phyloP scores from a whole-genome alignment of 352 stramenopile species.

The Elongisporangium anandrum region DNA sequence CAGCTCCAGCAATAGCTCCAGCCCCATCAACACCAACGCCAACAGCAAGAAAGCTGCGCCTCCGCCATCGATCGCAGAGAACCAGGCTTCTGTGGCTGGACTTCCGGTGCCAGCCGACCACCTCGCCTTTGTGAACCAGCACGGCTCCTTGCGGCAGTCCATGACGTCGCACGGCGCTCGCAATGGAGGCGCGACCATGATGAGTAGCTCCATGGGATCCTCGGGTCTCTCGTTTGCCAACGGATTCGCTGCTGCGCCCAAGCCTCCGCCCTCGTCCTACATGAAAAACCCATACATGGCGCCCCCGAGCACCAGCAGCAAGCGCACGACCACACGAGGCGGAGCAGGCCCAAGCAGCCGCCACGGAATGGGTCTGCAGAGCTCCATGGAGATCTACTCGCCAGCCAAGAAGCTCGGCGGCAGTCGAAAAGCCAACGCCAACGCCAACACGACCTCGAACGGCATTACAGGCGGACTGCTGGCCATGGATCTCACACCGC shows the following conservation, averaged over 20 bases:
- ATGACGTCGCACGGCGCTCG: conserved; percentile 58
- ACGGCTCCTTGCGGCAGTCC: conserved; percentile 28
- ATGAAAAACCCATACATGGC: conserved; percentile 36
- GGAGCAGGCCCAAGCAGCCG: conserved; percentile 4
- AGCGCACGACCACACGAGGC: conserved; percentile 16
- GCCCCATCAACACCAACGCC: conserved; percentile 12
- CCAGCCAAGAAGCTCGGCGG: conserved; percentile 29
- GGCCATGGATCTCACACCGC: conserved; percentile 13
- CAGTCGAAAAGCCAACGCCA: conserved; percentile 16
- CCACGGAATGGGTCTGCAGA: conserved; percentile 15
- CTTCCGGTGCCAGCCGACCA: conserved; percentile 22
- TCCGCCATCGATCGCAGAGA: conserved; percentile 27
- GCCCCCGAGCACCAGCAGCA: conserved; percentile 14
- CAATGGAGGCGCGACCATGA: conserved; percentile 3
- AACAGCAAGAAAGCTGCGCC: conserved; percentile 9
- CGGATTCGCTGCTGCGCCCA: conserved; percentile 24
- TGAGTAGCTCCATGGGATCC: background rate
- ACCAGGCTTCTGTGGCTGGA: conserved; percentile 12
- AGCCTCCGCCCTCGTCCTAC: conserved; percentile 50
- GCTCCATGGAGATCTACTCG: conserved; percentile 49
- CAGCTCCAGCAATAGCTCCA: conserved; percentile 17
- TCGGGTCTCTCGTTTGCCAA: conserved; percentile 19
- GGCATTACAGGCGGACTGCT: conserved; percentile 8
- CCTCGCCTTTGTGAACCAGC: conserved; percentile 35
- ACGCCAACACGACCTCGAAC: conserved; percentile 3